phyloP scores from a whole-genome alignment of 306 rosid genomes.

The Casuarina equisetifolia region DNA sequence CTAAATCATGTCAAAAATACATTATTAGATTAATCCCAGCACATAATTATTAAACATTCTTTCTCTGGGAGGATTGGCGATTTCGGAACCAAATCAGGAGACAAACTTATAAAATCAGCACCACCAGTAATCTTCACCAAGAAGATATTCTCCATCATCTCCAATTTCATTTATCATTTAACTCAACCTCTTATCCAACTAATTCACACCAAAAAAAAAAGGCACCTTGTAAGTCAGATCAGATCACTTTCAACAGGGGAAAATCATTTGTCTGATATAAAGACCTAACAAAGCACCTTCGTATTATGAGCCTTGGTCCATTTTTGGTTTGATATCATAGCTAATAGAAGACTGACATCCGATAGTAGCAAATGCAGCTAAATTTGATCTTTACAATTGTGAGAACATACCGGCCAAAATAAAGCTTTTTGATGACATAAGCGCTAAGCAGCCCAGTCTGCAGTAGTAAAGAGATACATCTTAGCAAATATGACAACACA shows the following conservation, averaged over 20 bases:
- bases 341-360: constrained; percentile 7
- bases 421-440: constrained; percentile 76
- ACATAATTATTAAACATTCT: constrained; percentile 11
- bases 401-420: constrained; percentile 75
- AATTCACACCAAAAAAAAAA: not conserved
- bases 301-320: not conserved
- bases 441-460: constrained; percentile 96
- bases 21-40: constrained; percentile 19
- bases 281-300: not conserved
- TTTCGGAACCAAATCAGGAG: constrained; percentile 4
- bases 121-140: not conserved
- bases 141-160: not conserved
- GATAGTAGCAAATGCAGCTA: constrained; percentile 4
- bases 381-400: constrained; percentile 9
- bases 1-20: constrained; percentile 43
- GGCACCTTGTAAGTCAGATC: not conserved
- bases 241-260: constrained; percentile 10
- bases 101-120: not conserved
- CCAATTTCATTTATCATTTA: not conserved
- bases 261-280: constrained; percentile 11
- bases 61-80: not conserved
- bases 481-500: constrained; percentile 9
- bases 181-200: constrained; percentile 4
- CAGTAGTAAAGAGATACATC: constrained; percentile 35
- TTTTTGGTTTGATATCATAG: not conserved